These are phyloP conservation scores for Puya raimondii DNA, from an alignment of 176 grass and related monocot genomes.

Conservation along the genomic window DNA sequence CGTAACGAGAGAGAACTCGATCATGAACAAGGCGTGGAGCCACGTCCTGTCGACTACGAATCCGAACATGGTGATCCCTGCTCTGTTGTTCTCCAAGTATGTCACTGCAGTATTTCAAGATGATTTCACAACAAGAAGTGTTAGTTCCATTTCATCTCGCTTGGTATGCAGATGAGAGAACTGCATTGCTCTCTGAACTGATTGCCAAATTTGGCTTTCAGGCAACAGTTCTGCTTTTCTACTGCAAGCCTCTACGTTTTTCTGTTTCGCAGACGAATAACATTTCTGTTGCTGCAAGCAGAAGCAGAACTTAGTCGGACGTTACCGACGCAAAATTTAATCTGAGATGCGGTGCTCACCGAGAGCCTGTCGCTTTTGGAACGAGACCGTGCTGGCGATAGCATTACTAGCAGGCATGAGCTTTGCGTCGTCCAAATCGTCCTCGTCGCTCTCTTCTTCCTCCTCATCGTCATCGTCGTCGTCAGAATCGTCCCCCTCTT, in stretches of 20 bases:
- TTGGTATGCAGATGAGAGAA: too few relatives aligned
- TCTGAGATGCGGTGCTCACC: slow-evolving; percentile 20
- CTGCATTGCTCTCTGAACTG: too few relatives aligned
- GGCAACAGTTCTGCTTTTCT: too few relatives aligned
- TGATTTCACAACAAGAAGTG: too few relatives aligned
- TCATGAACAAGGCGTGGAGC: slow-evolving; percentile 85
- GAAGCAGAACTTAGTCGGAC: too few relatives aligned
- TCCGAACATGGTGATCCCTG: slow-evolving; percentile 69
- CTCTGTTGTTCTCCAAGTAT: slow-evolving; percentile 91
- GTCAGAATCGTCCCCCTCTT: background rate
- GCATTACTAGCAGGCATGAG: slow-evolving; percentile 5
- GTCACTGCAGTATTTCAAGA: slow-evolving; percentile 48
- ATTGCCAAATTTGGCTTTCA: too few relatives aligned
- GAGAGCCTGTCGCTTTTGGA: slow-evolving; percentile 83
- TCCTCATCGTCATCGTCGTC: background rate
- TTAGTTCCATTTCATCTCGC: too few relatives aligned
- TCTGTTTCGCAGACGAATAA: too few relatives aligned
- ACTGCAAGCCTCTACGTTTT: too few relatives aligned
- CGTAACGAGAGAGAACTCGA: slow-evolving; percentile 72
- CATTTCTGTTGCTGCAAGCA: too few relatives aligned
- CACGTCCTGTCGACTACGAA: slow-evolving; percentile 79
- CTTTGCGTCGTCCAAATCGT: slow-evolving; percentile 34
- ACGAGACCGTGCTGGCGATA: slow-evolving; percentile 46
- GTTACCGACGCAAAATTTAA: background rate
- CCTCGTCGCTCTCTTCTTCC: slow-evolving; percentile 33